Percentiles rank a stretch among this genome's conserved stretches.
phyloP scores from a whole-genome alignment of 768 basidiomycete species.

The Dioszegia hungarica region DNA sequence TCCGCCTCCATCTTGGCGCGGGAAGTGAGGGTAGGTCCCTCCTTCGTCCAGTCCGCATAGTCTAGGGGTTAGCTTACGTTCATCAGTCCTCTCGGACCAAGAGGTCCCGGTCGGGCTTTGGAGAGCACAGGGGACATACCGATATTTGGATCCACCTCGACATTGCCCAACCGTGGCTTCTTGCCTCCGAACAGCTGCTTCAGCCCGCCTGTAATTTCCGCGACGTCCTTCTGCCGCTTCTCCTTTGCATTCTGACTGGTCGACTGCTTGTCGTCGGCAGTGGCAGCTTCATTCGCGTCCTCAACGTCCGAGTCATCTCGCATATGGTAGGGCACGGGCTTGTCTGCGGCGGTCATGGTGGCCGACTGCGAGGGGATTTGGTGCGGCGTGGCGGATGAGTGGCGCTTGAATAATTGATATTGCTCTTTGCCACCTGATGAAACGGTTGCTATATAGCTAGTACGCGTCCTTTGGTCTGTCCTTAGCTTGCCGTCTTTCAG shows the following conservation, averaged over 20 bases:
- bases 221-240: conserved; percentile 10
- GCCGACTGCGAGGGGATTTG: neutral
- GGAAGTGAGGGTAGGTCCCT: conserved; percentile 37
- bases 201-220: conserved; percentile 1
- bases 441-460: neutral
- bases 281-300: neutral
- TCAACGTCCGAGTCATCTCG: conserved; percentile 6
- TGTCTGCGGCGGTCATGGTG: neutral
- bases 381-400: no score
- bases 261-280: neutral
- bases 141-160: conserved; percentile 35
- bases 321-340: conserved; percentile 11
- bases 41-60: conserved; percentile 25
- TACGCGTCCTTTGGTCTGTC: no score
- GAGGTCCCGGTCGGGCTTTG: no score
- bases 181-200: conserved; percentile 4
- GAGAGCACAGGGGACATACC: no score
- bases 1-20: conserved; percentile 31
- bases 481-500: no score
- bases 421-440: no score
- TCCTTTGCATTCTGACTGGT: neutral
- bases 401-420: no score
- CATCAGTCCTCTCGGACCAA: neutral
- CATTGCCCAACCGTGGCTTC: conserved; percentile 20
- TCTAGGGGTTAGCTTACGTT: conserved; percentile 18